These are phyloP conservation scores for Peniophora sp. DNA, from an alignment of 1,284 basidiomycete species.

Conservation along the genomic window DNA sequence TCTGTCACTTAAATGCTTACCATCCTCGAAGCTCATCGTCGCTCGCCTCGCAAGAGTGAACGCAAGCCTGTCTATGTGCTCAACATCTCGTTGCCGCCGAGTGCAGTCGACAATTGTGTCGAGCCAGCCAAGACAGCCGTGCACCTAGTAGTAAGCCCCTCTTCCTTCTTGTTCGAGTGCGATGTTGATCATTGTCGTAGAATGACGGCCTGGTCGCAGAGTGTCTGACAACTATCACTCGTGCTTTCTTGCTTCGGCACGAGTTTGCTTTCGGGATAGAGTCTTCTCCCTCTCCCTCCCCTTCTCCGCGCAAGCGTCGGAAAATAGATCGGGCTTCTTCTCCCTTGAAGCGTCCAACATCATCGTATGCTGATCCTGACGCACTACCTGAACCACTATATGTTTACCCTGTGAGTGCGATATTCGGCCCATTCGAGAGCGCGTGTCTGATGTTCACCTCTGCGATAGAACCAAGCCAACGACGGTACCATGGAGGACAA, in stretches of 20 bases:
- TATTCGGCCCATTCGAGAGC: too few species aligned
- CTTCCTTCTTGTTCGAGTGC: neutral
- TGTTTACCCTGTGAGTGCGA: neutral
- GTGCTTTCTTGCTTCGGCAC: conserved; percentile 60
- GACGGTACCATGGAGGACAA: conserved; percentile 16
- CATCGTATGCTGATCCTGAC: neutral
- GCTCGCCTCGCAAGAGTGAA: conserved; percentile 71
- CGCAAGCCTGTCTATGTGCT: conserved; percentile 78
- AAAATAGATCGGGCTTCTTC: conserved; percentile 4
- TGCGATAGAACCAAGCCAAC: too few species aligned
- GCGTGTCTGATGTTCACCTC: too few species aligned
- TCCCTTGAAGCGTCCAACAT: neutral
- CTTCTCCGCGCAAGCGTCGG: conserved; percentile 15
- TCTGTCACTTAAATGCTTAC: neutral
- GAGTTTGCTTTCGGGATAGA: conserved; percentile 36
- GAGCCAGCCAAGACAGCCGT: conserved; percentile 70
- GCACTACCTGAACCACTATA: neutral
- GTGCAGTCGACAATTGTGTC: conserved; percentile 66
- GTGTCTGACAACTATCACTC: conserved; percentile 53
- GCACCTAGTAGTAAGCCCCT: conserved; percentile 52
- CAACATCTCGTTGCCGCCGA: conserved; percentile 57
- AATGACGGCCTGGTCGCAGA: conserved; percentile 41
- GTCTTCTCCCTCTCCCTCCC: conserved; percentile 4
- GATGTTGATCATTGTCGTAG: conserved; percentile 25
- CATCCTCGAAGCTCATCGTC: conserved; percentile 26